Evolutionary conservation across 176 grass and related monocot genomes (phyloP).

Genomic region (Miscanthus lutarioriparius): DNA sequence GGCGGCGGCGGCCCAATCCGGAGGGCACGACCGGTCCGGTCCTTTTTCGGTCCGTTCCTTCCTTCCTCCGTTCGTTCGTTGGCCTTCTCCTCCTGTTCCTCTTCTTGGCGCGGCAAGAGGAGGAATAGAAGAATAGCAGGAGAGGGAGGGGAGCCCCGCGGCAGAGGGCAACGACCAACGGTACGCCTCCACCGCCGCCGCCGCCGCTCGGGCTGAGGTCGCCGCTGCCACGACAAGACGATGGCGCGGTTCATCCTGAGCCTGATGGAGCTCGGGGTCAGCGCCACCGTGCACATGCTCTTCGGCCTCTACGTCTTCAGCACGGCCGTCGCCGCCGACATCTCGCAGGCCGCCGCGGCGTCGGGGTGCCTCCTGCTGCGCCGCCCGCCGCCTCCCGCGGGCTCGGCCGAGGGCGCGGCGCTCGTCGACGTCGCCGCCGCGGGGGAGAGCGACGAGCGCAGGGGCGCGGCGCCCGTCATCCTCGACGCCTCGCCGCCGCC

Average conservation of each 20-base stretch:
- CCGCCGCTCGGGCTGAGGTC: background rate
- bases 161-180: background rate
- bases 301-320: slow-evolving; percentile 95
- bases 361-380: slow-evolving; percentile 46
- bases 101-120: slow-evolving; percentile 24
- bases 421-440: slow-evolving; percentile 50
- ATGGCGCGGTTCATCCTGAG: slow-evolving; percentile 78
- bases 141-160: background rate
- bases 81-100: background rate
- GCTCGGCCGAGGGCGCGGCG: background rate
- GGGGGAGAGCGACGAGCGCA: slow-evolving; percentile 34
- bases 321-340: slow-evolving; percentile 83
- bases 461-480: slow-evolving; percentile 41
- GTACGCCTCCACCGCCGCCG: background rate
- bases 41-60: background rate
- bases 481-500: slow-evolving; percentile 75
- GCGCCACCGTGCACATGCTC: slow-evolving; percentile 72
- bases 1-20: slow-evolving; percentile 2
- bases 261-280: slow-evolving; percentile 78
- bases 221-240: background rate
- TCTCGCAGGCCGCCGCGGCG: slow-evolving; percentile 68
- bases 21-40: slow-evolving; percentile 6
- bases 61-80: background rate
- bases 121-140: slow-evolving; percentile 26
- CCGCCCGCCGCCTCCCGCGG: slow-evolving; percentile 6